Evolutionary conservation across 164 flowering plant genomes (phyloP).

Genomic region (Nelumbo lutea): DNA sequence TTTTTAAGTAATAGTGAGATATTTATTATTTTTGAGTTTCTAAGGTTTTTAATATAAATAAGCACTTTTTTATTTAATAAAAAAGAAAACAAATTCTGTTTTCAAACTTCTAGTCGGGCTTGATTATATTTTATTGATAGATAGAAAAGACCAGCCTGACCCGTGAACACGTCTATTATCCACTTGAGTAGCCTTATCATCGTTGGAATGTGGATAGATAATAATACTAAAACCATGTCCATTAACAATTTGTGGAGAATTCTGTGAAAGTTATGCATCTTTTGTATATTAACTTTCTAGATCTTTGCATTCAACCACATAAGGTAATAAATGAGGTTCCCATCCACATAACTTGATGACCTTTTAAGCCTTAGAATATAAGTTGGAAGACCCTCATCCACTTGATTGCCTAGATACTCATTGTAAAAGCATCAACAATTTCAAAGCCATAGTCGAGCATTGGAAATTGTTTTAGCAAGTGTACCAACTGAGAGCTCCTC

Average conservation of each 20-base stretch:
- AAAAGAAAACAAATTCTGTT: too few relatives aligned
- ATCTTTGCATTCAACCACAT: constrained; percentile 59
- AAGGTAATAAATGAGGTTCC: constrained; percentile 74
- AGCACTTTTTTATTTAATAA: too few relatives aligned
- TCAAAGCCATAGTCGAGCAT: constrained; percentile 24
- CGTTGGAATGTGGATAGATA: constrained; percentile 17
- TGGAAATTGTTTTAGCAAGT: constrained; percentile 43
- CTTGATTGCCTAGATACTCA: constrained; percentile 27
- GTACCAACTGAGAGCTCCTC: constrained; percentile 61
- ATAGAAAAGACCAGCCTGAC: too few relatives aligned
- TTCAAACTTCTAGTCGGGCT: too few relatives aligned
- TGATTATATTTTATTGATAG: too few relatives aligned
- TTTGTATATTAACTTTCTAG: constrained; percentile 24
- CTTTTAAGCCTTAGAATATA: constrained; percentile 80
- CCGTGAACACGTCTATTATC: background rate
- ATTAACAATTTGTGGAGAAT: constrained; percentile 18
- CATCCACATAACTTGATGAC: constrained; percentile 91
- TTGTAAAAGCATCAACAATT: constrained; percentile 19
- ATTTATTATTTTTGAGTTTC: too few relatives aligned
- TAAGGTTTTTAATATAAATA: too few relatives aligned
- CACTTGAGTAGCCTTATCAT: constrained; percentile 22
- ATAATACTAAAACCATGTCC: constrained; percentile 21
- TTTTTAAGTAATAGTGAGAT: too few relatives aligned
- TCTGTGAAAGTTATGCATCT: constrained; percentile 17
- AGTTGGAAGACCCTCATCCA: constrained; percentile 32